Conservation (phyloP, 192 early-diverging fungal genomes). For the Coemansia aciculifera region DNA sequence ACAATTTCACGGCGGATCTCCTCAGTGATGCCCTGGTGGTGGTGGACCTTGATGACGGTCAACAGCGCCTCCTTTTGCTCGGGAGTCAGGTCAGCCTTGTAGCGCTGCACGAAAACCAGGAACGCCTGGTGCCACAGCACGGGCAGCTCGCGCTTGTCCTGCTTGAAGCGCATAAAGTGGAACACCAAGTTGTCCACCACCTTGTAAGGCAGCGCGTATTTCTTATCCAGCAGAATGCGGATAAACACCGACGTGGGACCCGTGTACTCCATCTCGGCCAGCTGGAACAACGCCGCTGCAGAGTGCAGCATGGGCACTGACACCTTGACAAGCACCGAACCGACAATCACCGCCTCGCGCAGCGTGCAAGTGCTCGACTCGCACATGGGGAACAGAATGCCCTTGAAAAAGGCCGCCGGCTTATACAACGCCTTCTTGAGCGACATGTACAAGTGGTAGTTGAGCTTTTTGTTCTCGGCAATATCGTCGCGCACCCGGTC, state of each 20-base stretch:
- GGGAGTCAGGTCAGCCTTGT: conserved; percentile 91
- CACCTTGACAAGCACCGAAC: conserved; percentile 87
- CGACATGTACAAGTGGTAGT: conserved; percentile 96
- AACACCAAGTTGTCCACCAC: conserved; percentile 94
- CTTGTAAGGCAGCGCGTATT: conserved; percentile 96
- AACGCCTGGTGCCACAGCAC: conserved; percentile 98
- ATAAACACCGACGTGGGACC: conserved; percentile 94
- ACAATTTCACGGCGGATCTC: conserved; percentile 92
- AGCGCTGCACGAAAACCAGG: conserved; percentile 93
- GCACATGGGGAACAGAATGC: conserved; percentile 93
- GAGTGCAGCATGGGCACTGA: conserved; percentile 96
- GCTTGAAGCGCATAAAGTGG: conserved; percentile 92
- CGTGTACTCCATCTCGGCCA: conserved; percentile 98
- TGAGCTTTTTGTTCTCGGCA: conserved; percentile 94
- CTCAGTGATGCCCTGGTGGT: conserved; percentile 81
- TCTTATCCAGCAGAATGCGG: conserved; percentile 94
- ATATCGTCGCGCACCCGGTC: conserved; percentile 95
- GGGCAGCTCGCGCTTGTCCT: conserved; percentile 79
- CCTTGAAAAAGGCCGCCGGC: conserved; percentile 97
- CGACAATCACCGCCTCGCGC: conserved; percentile 94
- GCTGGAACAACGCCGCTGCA: conserved; percentile 84
- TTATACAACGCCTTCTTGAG: conserved; percentile 97
- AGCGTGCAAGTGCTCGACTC: conserved; percentile 89
- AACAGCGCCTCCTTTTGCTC: conserved; percentile 93
- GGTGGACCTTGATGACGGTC: conserved; percentile 76